phyloP scores from a whole-genome alignment of 345 rosid genomes.

The Citrus maxima region DNA sequence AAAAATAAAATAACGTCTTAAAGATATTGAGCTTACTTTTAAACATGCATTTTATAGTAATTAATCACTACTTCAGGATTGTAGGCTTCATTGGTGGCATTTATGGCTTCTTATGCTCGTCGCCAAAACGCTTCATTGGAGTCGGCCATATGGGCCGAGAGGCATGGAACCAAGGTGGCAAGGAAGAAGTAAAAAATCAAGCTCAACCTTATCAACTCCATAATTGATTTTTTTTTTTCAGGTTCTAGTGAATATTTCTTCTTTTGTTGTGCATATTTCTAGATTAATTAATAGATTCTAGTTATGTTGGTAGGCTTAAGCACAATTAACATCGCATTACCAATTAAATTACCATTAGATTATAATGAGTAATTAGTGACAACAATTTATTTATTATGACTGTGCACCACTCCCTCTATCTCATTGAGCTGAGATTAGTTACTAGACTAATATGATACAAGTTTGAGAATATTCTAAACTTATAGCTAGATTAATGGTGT shows the following conservation, averaged over 20 bases:
- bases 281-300: not conserved
- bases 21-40: constrained; percentile 15
- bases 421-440: too few species aligned
- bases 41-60: constrained; percentile 13
- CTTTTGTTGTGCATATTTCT: too few species aligned
- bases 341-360: not conserved
- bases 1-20: too few species aligned
- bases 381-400: not conserved
- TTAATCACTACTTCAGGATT: constrained; percentile 24
- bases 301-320: not conserved
- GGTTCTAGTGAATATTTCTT: too few species aligned
- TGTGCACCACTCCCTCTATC: too few species aligned
- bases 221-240: not conserved
- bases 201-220: constrained; percentile 10
- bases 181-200: constrained; percentile 22
- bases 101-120: constrained; percentile 36
- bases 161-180: constrained; percentile 24
- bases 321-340: not conserved
- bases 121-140: constrained; percentile 38
- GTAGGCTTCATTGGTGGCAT: constrained; percentile 27
- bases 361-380: not conserved
- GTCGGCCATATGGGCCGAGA: constrained; percentile 18
- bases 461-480: too few species aligned
- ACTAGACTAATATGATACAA: too few species aligned
- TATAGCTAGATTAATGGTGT: too few species aligned